A percentile compares a stretch with the other conserved stretches of the same genome.
phyloP scores from a whole-genome alignment of 1,284 basidiomycete genomes.

The Puccinia sorghi region DNA sequence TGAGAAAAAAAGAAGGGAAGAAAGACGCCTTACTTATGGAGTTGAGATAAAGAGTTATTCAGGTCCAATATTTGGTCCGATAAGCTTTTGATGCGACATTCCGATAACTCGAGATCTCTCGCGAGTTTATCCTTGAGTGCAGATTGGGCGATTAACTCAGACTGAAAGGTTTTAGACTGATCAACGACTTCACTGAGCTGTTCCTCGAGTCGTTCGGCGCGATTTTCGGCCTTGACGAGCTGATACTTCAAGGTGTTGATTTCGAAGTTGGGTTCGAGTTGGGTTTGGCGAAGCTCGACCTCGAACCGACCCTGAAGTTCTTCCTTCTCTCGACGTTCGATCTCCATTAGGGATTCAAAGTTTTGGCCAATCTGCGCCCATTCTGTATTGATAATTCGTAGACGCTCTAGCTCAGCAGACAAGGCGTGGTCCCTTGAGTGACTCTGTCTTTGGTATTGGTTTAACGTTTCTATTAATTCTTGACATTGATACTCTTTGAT shows the following conservation, averaged over 20 bases:
- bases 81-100: constrained; percentile 24
- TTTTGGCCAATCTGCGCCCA: constrained; percentile 20
- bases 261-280: constrained; percentile 35
- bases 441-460: neutral
- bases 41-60: constrained; percentile 3
- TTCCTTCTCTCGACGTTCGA: constrained; percentile 37
- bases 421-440: neutral
- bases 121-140: constrained; percentile 9
- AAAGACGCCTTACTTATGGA: constrained; percentile 6
- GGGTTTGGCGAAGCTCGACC: constrained; percentile 13
- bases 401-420: neutral
- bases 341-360: constrained; percentile 33
- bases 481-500: constrained; percentile 7
- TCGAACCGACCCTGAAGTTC: constrained; percentile 8
- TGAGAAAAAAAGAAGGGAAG: neutral
- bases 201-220: constrained; percentile 24
- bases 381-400: constrained; percentile 15
- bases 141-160: constrained; percentile 9
- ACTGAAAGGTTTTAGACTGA: constrained; percentile 11
- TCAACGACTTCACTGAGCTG: neutral
- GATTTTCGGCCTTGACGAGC: constrained; percentile 24
- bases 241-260: constrained; percentile 35
- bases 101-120: neutral
- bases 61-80: neutral
- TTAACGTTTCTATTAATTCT: neutral